These are phyloP conservation scores for Pholiota conissans DNA, from an alignment of 768 basidiomycete species.

Conservation along the genomic window DNA sequence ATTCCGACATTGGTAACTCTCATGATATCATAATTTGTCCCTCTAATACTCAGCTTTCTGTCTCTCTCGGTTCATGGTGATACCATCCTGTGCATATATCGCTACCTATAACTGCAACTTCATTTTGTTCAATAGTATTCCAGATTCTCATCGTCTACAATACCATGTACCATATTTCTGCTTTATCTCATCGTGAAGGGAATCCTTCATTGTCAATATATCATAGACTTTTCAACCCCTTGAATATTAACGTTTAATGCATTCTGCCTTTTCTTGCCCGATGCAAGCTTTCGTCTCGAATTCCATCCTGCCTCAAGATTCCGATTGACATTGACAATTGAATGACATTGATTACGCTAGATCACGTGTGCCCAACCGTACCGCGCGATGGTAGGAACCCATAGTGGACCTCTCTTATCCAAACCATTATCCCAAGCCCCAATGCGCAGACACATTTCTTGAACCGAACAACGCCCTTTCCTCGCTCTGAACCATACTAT, in stretches of 20 bases:
- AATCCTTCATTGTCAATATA: too few relatives aligned
- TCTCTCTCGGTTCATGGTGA: neutral
- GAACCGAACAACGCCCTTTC: neutral
- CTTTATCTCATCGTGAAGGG: neutral
- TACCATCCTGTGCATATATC: neutral
- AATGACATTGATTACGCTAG: too few relatives aligned
- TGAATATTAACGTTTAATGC: too few relatives aligned
- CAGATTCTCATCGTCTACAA: too few relatives aligned
- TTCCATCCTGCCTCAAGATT: too few relatives aligned
- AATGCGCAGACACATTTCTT: neutral
- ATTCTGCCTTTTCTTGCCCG: too few relatives aligned
- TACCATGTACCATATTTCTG: neutral
- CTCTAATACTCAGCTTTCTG: conserved; percentile 4
- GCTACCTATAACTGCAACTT: neutral
- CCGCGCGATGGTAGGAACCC: neutral
- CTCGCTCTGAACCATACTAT: conserved; percentile 12
- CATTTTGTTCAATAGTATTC: too few relatives aligned
- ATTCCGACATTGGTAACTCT: conserved; percentile 51
- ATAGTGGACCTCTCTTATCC: neutral
- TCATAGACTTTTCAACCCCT: too few relatives aligned
- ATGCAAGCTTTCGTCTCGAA: too few relatives aligned
- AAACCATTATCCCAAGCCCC: neutral
- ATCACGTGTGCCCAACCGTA: neutral
- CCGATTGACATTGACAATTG: too few relatives aligned
- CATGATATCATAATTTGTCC: conserved; percentile 29